Evolutionary conservation across 2,329 filamentous ascomycete species (phyloP).

Genomic region (Fusarium xylarioides): DNA sequence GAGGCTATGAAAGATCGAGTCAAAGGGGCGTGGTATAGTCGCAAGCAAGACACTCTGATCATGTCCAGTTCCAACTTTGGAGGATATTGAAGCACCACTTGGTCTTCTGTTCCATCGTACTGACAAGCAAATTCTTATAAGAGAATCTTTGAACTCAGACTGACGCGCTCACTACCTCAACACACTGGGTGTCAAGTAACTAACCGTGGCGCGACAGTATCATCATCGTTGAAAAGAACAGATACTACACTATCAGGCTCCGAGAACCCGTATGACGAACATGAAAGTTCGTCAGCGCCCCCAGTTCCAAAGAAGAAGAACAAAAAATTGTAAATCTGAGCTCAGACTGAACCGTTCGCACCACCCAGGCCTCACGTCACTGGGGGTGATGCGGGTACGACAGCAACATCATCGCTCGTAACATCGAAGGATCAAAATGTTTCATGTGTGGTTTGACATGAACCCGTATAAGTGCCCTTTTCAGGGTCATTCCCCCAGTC

Average conservation of each 20-base stretch:
- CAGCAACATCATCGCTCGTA: neutral
- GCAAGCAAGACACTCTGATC: neutral
- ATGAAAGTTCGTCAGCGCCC: neutral
- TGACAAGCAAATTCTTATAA: neutral
- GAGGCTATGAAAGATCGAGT: neutral
- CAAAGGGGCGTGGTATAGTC: fast-evolving
- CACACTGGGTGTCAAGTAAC: neutral
- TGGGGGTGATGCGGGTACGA: neutral
- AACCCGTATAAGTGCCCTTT: neutral
- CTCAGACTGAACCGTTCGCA: neutral
- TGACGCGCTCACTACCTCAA: neutral
- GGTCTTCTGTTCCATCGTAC: neutral
- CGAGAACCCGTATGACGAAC: too few relatives aligned
- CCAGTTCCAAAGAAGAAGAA: too few relatives aligned
- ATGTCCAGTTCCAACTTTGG: too few relatives aligned
- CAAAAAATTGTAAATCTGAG: neutral
- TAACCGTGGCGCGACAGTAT: neutral
- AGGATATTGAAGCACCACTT: neutral
- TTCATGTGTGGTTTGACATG: fast-evolving
- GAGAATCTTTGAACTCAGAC: neutral
- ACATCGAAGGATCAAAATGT: neutral
- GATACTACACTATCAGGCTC: too few relatives aligned
- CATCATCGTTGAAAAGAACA: neutral
- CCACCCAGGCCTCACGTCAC: fast-evolving
- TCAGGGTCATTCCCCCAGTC: neutral